phyloP scores from a whole-genome alignment of 2,329 filamentous ascomycete genomes.

The Botrytis aclada region DNA sequence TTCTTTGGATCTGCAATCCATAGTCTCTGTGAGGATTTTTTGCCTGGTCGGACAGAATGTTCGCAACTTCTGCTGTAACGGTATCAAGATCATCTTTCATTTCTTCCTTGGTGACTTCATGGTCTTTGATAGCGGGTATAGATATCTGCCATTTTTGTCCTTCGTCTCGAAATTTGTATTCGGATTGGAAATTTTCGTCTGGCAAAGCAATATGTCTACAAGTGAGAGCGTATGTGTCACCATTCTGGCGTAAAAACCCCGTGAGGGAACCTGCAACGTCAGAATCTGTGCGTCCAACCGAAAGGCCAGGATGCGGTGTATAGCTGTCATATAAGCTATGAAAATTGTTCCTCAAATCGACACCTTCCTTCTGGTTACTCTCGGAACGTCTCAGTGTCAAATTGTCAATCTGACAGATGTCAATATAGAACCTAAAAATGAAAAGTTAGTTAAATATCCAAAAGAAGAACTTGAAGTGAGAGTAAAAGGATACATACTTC shows the following conservation, averaged over 20 bases:
- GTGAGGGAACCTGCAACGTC: background rate
- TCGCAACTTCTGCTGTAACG: no score
- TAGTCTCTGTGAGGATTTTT: no score
- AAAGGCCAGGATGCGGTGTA: background rate
- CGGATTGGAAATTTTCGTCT: background rate
- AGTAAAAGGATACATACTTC: background rate
- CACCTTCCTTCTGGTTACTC: no score
- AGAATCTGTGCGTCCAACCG: background rate
- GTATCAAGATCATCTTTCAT: background rate
- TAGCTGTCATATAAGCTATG: no score
- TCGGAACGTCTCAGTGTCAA: background rate
- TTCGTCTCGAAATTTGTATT: background rate
- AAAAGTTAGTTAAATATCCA: background rate
- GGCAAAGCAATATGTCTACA: background rate
- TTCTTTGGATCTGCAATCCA: no score
- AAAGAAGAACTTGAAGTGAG: background rate
- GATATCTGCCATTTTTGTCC: background rate
- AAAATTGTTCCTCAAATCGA: no score
- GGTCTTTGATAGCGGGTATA: background rate
- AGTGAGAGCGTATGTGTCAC: background rate
- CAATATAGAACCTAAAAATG: background rate
- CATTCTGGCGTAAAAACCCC: background rate
- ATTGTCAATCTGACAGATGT: background rate
- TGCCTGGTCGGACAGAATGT: no score
- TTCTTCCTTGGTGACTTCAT: background rate